These are phyloP conservation scores for Aquanectria penicillioides DNA, from an alignment of 2,329 filamentous ascomycete species.

Conservation along the genomic window DNA sequence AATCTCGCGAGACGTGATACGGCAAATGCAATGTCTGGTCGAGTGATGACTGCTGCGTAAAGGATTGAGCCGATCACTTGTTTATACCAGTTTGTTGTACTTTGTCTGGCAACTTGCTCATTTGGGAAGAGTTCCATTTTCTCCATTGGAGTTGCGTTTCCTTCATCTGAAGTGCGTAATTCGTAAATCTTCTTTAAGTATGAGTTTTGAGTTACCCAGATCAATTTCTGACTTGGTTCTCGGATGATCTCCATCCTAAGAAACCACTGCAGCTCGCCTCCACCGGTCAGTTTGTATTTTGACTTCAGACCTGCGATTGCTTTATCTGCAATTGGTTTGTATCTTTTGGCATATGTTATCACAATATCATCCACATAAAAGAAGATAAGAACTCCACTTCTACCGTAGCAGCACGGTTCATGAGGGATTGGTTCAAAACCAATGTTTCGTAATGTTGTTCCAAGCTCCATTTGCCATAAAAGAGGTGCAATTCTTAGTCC, in stretches of 20 bases:
- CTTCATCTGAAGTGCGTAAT: too few relatives aligned
- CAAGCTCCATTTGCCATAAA: not conserved
- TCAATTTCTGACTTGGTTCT: too few relatives aligned
- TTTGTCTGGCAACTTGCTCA: too few relatives aligned
- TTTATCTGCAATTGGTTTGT: not conserved
- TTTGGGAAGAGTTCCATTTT: too few relatives aligned
- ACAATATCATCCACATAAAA: not conserved
- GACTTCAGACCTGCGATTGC: not conserved
- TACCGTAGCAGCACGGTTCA: not conserved
- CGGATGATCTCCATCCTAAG: too few relatives aligned
- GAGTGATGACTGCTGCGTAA: conserved; percentile 23
- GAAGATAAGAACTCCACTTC: not conserved
- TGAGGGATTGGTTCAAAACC: not conserved
- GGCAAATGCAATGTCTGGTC: conserved; percentile 6
- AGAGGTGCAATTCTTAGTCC: too few relatives aligned
- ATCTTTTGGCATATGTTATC: not conserved
- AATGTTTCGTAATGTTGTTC: not conserved
- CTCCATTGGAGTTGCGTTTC: too few relatives aligned
- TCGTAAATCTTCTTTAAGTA: too few relatives aligned
- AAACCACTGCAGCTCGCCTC: too few relatives aligned
- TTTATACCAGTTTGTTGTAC: too few relatives aligned
- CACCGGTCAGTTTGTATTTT: not conserved
- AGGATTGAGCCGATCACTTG: too few relatives aligned
- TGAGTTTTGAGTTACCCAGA: too few relatives aligned
- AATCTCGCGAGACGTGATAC: conserved; percentile 5